These are phyloP conservation scores for Durotheca rogersii DNA, from an alignment of 495 filamentous ascomycete species.

Conservation along the genomic window DNA sequence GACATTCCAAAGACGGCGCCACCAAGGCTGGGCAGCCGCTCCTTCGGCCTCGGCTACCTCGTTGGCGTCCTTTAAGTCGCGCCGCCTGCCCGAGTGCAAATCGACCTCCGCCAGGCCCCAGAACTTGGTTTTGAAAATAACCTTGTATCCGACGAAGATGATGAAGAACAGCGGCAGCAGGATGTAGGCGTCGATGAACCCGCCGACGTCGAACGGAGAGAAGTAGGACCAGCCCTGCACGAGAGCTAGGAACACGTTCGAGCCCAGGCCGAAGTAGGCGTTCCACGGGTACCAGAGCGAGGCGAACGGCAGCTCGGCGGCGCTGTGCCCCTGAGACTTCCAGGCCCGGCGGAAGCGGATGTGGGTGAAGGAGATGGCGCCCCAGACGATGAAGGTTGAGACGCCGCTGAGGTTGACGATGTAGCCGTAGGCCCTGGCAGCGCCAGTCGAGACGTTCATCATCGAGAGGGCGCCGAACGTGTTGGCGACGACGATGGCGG, in stretches of 20 bases:
- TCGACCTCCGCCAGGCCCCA: slow-evolving; percentile 58
- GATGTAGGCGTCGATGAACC: slow-evolving; percentile 69
- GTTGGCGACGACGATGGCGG: slow-evolving; percentile 62
- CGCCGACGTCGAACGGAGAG: slow-evolving; percentile 56
- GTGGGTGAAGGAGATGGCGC: slow-evolving; percentile 62
- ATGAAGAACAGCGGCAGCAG: slow-evolving; percentile 63
- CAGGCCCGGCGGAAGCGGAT: slow-evolving; percentile 65
- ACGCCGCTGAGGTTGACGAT: slow-evolving; percentile 55
- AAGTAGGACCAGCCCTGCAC: slow-evolving; percentile 62
- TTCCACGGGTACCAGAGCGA: slow-evolving; percentile 63
- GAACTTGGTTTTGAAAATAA: slow-evolving; percentile 57
- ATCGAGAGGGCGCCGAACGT: slow-evolving; percentile 67
- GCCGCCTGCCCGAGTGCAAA: slow-evolving; percentile 58
- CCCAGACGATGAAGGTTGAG: slow-evolving; percentile 69
- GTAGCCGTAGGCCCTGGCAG: slow-evolving; percentile 55
- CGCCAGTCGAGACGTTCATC: slow-evolving; percentile 61
- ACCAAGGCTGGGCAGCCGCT: slow-evolving; percentile 22
- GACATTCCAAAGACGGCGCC: slow-evolving; percentile 26
- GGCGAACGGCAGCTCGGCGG: slow-evolving; percentile 57
- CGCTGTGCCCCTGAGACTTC: slow-evolving; percentile 55
- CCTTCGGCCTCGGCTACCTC: slow-evolving; percentile 20
- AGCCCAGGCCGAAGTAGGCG: slow-evolving; percentile 58
- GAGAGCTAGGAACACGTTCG: slow-evolving; percentile 64
- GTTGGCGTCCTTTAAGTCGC: slow-evolving; percentile 44
- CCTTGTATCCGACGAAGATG: slow-evolving; percentile 59